These are phyloP conservation scores for Lagenaria siceraria DNA, from an alignment of 306 rosid species.

Conservation along the genomic window DNA sequence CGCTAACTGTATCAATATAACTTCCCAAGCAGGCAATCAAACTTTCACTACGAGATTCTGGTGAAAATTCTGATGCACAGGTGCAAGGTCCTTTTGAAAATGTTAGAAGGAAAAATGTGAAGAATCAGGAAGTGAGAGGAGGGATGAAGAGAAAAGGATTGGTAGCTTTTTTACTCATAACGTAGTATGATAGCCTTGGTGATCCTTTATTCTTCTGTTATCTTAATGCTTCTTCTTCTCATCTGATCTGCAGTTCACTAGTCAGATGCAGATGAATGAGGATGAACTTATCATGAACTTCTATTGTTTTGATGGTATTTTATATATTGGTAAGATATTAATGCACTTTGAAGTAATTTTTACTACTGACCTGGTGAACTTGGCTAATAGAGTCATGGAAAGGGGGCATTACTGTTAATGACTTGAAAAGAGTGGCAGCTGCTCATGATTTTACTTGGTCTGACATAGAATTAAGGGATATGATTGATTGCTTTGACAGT, in stretches of 20 bases:
- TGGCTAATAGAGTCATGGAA: conserved; percentile 51
- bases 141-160: conserved; percentile 52
- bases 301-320: conserved; percentile 79
- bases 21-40: conserved; percentile 57
- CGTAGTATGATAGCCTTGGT: background rate
- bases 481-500: conserved; percentile 70
- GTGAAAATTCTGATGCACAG: conserved; percentile 20
- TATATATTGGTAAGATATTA: background rate
- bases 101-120: conserved; percentile 23
- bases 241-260: conserved; percentile 37
- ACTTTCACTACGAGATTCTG: conserved; percentile 54
- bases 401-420: conserved; percentile 40
- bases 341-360: background rate
- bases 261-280: conserved; percentile 79
- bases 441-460: conserved; percentile 80
- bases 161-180: conserved; percentile 26
- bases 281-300: conserved; percentile 69
- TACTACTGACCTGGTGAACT: conserved; percentile 19
- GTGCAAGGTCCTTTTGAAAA: conserved; percentile 6
- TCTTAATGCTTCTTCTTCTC: conserved; percentile 6
- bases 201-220: background rate
- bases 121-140: conserved; percentile 32
- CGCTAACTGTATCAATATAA: conserved; percentile 10
- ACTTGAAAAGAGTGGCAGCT: conserved; percentile 50
- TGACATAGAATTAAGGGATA: conserved; percentile 50